Percentiles rank a stretch among this genome's conserved stretches.
These are phyloP conservation scores for Termitomyces sp. DNA, from an alignment of 1,284 basidiomycete genomes.

Conservation along the genomic window DNA sequence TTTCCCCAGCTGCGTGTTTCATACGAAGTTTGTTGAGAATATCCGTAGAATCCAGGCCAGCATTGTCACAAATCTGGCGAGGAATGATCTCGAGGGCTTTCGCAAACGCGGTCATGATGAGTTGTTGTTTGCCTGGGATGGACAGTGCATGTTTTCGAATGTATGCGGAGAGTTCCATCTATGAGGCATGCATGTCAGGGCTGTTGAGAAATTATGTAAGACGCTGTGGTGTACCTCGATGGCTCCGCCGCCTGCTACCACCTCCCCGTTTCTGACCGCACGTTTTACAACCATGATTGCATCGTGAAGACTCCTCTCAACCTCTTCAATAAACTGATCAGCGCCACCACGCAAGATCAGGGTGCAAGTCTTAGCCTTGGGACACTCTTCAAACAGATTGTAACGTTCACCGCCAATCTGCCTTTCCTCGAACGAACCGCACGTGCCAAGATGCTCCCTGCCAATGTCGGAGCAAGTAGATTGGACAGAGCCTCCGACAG, in stretches of 20 bases:
- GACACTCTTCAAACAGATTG: constrained; percentile 93
- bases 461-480: constrained; percentile 94
- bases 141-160: constrained; percentile 88
- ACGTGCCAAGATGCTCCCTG: constrained; percentile 87
- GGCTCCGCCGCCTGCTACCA: constrained; percentile 97
- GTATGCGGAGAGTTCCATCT: constrained; percentile 95
- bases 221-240: constrained; percentile 65
- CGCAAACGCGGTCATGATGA: constrained; percentile 94
- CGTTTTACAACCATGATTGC: constrained; percentile 99
- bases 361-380: constrained; percentile 98
- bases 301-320: constrained; percentile 95
- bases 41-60: constrained; percentile 96
- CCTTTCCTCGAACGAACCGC: constrained; percentile 88
- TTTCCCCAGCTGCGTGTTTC: constrained; percentile 86
- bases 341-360: constrained; percentile 93
- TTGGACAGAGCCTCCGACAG: constrained; percentile 93
- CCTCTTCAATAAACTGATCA: constrained; percentile 98
- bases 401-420: constrained; percentile 98
- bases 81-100: constrained; percentile 98
- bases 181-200: constrained; percentile 1
- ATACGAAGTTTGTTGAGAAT: constrained; percentile 96
- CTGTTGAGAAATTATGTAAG: not conserved
- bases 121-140: constrained; percentile 94
- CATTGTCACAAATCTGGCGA: constrained; percentile 97
- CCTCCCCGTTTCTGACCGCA: constrained; percentile 91